Base-by-base conservation (phyloP, 306 rosid species). In the Inga leiocalycina region DNA sequence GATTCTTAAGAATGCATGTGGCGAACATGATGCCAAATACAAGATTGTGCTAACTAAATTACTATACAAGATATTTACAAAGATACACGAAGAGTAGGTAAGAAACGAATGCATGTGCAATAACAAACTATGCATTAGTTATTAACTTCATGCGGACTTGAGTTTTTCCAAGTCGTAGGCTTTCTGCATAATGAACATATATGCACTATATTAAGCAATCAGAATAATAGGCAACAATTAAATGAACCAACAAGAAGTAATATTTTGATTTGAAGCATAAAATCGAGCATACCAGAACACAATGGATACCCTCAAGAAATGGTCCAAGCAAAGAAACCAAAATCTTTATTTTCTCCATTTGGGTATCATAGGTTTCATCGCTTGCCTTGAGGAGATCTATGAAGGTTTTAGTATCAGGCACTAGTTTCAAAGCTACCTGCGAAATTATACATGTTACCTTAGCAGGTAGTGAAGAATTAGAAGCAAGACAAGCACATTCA, bases 381-480 rank as follows among this genome's bases (percentile, higher is more conserved):
- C 91, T 89, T 52, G 70, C 87, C 88, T 82, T 88, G 57, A 96
- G 94, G 52, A 90, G 87, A 75, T 88, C 68, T 43, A 85, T 84
- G 78, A 96, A 92, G 65, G 85, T 84, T 86, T 89, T 81, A 22
- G 66, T 82, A 75, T 94, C 94, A 13, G 99, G 99, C 35, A 96
- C 92, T 7, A 94, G 87, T 71, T 89, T 90, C 76, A 94, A 83
- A 76, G 94, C 97, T 61, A 96, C 93, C 99, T 96, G 92, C 85
- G 84, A 48, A 17, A 71, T 71, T 16, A 80, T 39, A 48, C 62
- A 10, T 81, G 75, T 86, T 74, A 83, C 74, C 80, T 72, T 64
- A 71, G 56, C 46, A 75, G 11, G 35, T 16, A 12, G 22, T 75
- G 65, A 61, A 62, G 51, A n/a, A 49, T 27, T 41, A 37, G 56